Evolutionary conservation across 208 protist genomes (phyloP).

Genomic region (Tritrichomonas foetus): DNA sequence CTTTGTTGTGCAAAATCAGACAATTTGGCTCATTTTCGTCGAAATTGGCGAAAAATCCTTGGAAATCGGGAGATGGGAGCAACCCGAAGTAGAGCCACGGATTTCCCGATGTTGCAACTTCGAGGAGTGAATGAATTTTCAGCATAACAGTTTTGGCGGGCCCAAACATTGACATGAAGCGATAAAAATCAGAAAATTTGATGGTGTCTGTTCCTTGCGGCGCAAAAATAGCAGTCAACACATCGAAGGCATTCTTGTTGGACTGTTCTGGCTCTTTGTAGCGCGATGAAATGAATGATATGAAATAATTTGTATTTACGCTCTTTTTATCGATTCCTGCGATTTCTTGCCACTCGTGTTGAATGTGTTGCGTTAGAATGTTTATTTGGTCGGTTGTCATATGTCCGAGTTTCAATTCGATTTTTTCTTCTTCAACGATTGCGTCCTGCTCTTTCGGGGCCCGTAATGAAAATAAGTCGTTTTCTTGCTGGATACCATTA

Average conservation of each 20-base stretch:
- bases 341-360: not conserved
- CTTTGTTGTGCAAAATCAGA: not conserved
- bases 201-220: not conserved
- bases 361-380: not conserved
- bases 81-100: not conserved
- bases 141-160: not conserved
- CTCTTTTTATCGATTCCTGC: not conserved
- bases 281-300: not conserved
- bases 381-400: not conserved
- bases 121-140: not conserved
- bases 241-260: not conserved
- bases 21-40: conserved; percentile 15
- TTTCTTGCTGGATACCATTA: too few relatives aligned
- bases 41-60: not conserved
- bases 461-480: too few relatives aligned
- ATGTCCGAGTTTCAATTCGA: not conserved
- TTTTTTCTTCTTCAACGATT: not conserved
- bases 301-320: not conserved
- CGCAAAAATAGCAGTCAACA: not conserved
- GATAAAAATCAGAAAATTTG: not conserved
- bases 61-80: not conserved
- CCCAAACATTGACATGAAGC: not conserved
- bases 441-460: not conserved
- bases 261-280: not conserved
- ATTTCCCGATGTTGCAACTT: not conserved